Evolutionary conservation across 306 rosid genomes (phyloP).

Genomic region (Acacia confusa): DNA sequence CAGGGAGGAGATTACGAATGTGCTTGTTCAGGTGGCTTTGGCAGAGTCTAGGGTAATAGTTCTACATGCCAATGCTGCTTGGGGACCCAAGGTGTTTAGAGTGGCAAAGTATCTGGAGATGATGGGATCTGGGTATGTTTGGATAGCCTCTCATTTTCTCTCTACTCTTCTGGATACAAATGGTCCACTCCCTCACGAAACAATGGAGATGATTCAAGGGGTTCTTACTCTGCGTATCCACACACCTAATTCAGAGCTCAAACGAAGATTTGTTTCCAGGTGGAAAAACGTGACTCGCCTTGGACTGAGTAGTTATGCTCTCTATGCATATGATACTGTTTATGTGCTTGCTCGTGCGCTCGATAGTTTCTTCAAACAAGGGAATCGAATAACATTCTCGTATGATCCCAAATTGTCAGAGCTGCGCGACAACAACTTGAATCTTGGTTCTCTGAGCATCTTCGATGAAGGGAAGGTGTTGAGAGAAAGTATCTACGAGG

Average conservation of each 20-base stretch:
- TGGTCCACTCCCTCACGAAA: slow-evolving; percentile 44
- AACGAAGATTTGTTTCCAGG: slow-evolving; percentile 63
- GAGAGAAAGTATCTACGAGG: slow-evolving; percentile 49
- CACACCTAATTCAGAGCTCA: slow-evolving; percentile 69
- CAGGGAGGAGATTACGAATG: slow-evolving; percentile 54
- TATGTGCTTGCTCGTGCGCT: slow-evolving; percentile 82
- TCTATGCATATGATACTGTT: slow-evolving; percentile 89
- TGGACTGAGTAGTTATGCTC: slow-evolving; percentile 56
- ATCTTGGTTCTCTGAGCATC: slow-evolving; percentile 71
- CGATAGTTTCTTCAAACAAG: slow-evolving; percentile 70
- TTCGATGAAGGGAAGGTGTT: slow-evolving; percentile 65
- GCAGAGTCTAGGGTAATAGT: slow-evolving; percentile 83
- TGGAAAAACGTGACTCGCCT: slow-evolving; percentile 76
- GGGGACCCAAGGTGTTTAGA: slow-evolving; percentile 49
- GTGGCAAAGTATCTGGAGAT: slow-evolving; percentile 77
- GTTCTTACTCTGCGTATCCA: slow-evolving; percentile 66
- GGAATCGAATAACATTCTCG: slow-evolving; percentile 68
- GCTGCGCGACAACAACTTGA: slow-evolving; percentile 38
- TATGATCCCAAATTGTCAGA: slow-evolving; percentile 53
- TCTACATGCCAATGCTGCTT: slow-evolving; percentile 50
- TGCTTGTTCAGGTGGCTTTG: slow-evolving; percentile 74
- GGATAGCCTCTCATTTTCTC: slow-evolving; percentile 85
- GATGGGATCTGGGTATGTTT: slow-evolving; percentile 86
- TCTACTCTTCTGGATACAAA: slow-evolving; percentile 58
- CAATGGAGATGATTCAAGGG: slow-evolving; percentile 67